These are phyloP conservation scores for Marasmius tenuissimus DNA, from an alignment of 1,284 basidiomycete species.

Conservation along the genomic window DNA sequence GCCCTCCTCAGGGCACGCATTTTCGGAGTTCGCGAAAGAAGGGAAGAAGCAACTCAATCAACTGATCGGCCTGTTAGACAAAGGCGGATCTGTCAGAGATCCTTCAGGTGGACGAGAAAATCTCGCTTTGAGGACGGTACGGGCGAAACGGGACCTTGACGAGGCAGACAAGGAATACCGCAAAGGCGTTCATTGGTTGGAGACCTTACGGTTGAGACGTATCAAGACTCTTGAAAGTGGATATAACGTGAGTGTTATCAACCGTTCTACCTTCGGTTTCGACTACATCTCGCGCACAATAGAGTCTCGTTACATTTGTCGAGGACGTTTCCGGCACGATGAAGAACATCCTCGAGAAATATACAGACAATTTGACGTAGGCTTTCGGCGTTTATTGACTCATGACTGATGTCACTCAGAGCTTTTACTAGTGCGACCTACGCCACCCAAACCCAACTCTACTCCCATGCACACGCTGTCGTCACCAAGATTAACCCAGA, in stretches of 20 bases:
- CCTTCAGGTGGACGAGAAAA: constrained; percentile 54
- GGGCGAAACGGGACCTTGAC: constrained; percentile 87
- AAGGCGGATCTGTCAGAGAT: constrained; percentile 62
- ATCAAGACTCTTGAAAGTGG: constrained; percentile 84
- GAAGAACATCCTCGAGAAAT: constrained; percentile 66
- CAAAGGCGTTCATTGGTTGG: constrained; percentile 89
- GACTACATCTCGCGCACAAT: constrained; percentile 7
- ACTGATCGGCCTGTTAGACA: constrained; percentile 75
- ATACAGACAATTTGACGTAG: constrained; percentile 77
- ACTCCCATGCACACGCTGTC: constrained; percentile 52
- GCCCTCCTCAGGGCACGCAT: constrained; percentile 66
- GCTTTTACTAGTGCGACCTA: constrained; percentile 55
- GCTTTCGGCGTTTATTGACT: constrained; percentile 22
- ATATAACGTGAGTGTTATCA: constrained; percentile 54
- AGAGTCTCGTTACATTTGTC: constrained; percentile 82
- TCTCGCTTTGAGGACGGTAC: constrained; percentile 69
- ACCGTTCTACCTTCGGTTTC: background rate
- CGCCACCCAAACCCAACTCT: constrained; percentile 68
- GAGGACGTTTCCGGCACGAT: constrained; percentile 71
- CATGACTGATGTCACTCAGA: constrained; percentile 7
- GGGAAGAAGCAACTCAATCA: constrained; percentile 79
- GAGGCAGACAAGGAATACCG: constrained; percentile 96
- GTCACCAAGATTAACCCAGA: constrained; percentile 71
- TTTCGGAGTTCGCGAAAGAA: constrained; percentile 78
- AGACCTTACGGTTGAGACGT: constrained; percentile 84